These are phyloP conservation scores for Peniophora sp. DNA, from an alignment of 1,284 basidiomycete species.

Conservation along the genomic window DNA sequence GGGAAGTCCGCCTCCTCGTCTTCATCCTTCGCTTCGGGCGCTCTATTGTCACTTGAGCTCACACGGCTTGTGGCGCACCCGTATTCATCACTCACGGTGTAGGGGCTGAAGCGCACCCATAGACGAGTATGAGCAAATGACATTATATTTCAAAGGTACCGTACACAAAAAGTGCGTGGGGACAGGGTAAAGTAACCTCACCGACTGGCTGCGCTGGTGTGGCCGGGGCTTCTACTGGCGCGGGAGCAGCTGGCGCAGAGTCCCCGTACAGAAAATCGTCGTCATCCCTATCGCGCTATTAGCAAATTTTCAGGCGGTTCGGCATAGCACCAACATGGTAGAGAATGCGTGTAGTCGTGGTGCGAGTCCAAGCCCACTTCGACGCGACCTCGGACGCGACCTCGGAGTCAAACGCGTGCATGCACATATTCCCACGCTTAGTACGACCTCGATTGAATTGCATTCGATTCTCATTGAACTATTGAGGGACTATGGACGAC, in stretches of 20 bases:
- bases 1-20: constrained; percentile 12
- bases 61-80: constrained; percentile 3
- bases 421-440: too few relatives aligned
- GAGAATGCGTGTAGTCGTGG: too few relatives aligned
- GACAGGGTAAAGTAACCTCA: neutral
- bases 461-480: too few relatives aligned
- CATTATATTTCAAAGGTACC: constrained; percentile 11
- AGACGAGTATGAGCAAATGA: constrained; percentile 10
- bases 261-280: constrained; percentile 69
- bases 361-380: too few relatives aligned
- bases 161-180: neutral
- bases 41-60: neutral
- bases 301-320: too few relatives aligned
- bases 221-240: neutral
- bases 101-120: constrained; percentile 36
- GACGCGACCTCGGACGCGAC: too few relatives aligned
- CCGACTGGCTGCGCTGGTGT: too few relatives aligned
- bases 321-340: too few relatives aligned
- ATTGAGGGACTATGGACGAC: too few relatives aligned
- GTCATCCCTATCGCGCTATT: constrained; percentile 36
- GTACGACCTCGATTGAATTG: too few relatives aligned
- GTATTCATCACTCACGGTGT: constrained; percentile 40
- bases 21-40: neutral
- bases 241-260: constrained; percentile 2
- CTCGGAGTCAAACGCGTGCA: too few relatives aligned